Evolutionary conservation across 208 protist genomes (phyloP), one percentile per base, ranked within the genome.

Genomic region (Angomonas ambiguus): DNA sequence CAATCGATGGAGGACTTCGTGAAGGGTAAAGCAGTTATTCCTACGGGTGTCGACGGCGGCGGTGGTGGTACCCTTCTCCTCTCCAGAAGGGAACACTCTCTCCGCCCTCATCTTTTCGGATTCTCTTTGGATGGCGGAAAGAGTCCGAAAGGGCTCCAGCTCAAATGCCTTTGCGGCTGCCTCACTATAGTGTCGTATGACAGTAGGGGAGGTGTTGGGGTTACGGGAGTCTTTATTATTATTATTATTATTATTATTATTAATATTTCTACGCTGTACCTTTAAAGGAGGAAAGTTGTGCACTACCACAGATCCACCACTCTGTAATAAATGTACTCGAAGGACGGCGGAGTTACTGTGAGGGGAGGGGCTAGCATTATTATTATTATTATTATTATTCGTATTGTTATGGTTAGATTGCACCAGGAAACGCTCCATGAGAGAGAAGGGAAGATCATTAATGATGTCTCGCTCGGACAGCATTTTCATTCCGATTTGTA

Each of bases 251-350:
- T 45, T 45, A n/a, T 45, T 8, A 45, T 56, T 56, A 24, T 27
- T 56, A 28, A 27, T 56, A 28, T 56, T 56, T 56, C 16, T 27
- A 56, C 6, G n/a, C 8, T 56, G 6, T 27, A 93, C 83, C 64
- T 83, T 87, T 62, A 93, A 69, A 24, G 82, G 77, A 1, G 80
- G 78, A 49, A 91, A 88, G 48, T 77, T 80, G 57, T 87, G 73
- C 10, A 94, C 78, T 31, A 74, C 62, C 20, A 94, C 57, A 71
- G 80, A 75, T 25, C 72, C 72, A 2, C 88, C 88, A 31, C 83
- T 72, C 28, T 88, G 85, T 22, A 89, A 64, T 62, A 94, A 65
- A 30, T 92, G 85, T 64, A 85, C 91, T 3, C 49, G 62, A 53
- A 83, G 51, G 2, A 8, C 20, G 22, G 49, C 4, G 8, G 49